phyloP scores from a whole-genome alignment of 345 rosid genomes.

The Alliaria petiolata region DNA sequence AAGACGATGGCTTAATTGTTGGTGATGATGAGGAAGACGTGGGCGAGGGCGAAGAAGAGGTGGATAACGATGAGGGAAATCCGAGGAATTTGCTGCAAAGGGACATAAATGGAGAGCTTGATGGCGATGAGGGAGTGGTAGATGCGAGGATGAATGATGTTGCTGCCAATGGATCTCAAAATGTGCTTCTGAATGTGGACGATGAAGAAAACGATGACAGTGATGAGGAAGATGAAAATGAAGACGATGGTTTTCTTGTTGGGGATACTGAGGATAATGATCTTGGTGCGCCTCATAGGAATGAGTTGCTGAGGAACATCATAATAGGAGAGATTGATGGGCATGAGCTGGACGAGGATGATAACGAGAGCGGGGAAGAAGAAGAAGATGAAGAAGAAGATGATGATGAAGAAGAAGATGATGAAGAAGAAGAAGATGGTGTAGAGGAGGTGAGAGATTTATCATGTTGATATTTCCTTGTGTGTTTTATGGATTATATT shows the following conservation, averaged over 20 bases:
- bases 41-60: not conserved
- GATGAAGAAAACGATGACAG: not conserved
- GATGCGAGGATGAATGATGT: not conserved
- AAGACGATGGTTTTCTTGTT: not conserved
- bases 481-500: not conserved
- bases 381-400: not conserved
- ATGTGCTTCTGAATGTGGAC: not conserved
- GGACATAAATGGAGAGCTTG: not conserved
- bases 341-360: not conserved
- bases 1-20: no score
- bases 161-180: not conserved
- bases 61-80: not conserved
- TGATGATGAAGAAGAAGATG: not conserved
- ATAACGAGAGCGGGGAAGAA: not conserved
- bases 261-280: not conserved
- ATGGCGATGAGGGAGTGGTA: not conserved
- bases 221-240: not conserved
- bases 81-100: not conserved
- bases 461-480: not conserved
- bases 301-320: slow-evolving; percentile 6
- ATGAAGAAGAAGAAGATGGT: not conserved
- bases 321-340: not conserved
- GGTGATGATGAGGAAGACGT: not conserved
- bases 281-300: not conserved
- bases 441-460: not conserved